phyloP scores from a whole-genome alignment of 2,329 filamentous ascomycete species.

The Fusarium liriodendri region DNA sequence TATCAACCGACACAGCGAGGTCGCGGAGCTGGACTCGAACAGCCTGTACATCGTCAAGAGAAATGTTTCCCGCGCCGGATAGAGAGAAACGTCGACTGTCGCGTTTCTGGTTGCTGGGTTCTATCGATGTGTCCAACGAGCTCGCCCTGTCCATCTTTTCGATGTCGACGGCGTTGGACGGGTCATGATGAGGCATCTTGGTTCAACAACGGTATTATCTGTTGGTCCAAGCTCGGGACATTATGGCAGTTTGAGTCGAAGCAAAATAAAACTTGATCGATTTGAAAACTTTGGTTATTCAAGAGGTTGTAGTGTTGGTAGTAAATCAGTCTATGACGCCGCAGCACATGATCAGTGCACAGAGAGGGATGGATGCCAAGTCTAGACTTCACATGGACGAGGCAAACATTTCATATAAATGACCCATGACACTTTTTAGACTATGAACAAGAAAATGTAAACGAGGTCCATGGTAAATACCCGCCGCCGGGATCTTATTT shows the following conservation, averaged over 20 bases:
- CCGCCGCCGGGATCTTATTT: constrained; percentile 18
- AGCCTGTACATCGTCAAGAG: constrained; percentile 64
- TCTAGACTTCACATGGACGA: constrained; percentile 1
- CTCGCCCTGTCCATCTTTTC: constrained; percentile 49
- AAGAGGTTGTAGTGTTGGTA: not conserved
- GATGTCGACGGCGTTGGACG: constrained; percentile 31
- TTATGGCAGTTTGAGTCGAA: constrained; percentile 1
- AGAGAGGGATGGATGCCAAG: not conserved
- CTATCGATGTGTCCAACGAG: constrained; percentile 48
- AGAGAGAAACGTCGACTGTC: constrained; percentile 43
- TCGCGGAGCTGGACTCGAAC: constrained; percentile 66
- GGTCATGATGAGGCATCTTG: constrained; percentile 26
- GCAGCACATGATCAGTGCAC: not conserved
- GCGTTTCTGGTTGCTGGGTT: constrained; percentile 23
- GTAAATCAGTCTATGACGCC: constrained; percentile 28
- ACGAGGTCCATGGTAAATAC: constrained; percentile 27
- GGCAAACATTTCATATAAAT: not conserved
- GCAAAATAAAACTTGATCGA: not conserved
- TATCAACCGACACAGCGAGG: constrained; percentile 67
- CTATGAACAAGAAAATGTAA: constrained; percentile 1
- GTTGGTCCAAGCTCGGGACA: constrained; percentile 28
- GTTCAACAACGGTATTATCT: constrained; percentile 15
- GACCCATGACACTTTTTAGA: not conserved
- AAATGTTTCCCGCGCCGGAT: constrained; percentile 52
- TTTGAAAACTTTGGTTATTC: not conserved